Base-by-base conservation (phyloP, 148 eudicot species). In the Euryodendron excelsum region DNA sequence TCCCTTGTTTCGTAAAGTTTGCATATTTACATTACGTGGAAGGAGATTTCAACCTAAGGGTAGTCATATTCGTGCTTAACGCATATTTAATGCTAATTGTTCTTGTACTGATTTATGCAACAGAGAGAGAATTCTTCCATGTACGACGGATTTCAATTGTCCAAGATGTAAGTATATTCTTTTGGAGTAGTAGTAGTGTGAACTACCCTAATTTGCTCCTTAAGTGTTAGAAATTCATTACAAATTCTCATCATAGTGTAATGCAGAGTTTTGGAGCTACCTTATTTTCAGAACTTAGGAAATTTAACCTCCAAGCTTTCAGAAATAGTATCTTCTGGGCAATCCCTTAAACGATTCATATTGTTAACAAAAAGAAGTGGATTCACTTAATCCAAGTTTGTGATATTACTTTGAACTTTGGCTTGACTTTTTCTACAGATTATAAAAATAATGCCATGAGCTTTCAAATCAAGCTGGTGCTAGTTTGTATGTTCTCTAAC, bases 101-200 rank as follows among this genome's bases (percentile, higher is more conserved):
- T 59, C 60, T 62, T 64, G 25, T 27, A 27, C 15, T 30, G 20
- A 25, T 72, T 74, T n/a, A 45, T 63, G 53, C 72, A 75, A 82
- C 87, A 92, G 96, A 69, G 79, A 78, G 81, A 82, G 82, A 69
- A 52, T 88, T 74, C 88, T 90, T 77, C 96, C 96, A 23, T 90
- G 96, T 72, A 74, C 74, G 28, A 67, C 76, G 44, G 80, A 77
- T 78, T 44, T 83, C 50, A 76, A 39, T 6, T 92, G 92, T 76
- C 93, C 97, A 11, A 82, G 56, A 84, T 89, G 97, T 92, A 86
- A 80, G 92, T 85, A 41, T 69, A 50, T 79, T 70, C 18, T 68
- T 62, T 69, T 60, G n/a, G 69, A 45, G 4, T 4, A 21, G 20
- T 44, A 41, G 14, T 27, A 60, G 21, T 78, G 36, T 59, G 6